These are phyloP conservation scores for Rhodocollybia butyracea DNA, from an alignment of 768 basidiomycete genomes.

Conservation along the genomic window DNA sequence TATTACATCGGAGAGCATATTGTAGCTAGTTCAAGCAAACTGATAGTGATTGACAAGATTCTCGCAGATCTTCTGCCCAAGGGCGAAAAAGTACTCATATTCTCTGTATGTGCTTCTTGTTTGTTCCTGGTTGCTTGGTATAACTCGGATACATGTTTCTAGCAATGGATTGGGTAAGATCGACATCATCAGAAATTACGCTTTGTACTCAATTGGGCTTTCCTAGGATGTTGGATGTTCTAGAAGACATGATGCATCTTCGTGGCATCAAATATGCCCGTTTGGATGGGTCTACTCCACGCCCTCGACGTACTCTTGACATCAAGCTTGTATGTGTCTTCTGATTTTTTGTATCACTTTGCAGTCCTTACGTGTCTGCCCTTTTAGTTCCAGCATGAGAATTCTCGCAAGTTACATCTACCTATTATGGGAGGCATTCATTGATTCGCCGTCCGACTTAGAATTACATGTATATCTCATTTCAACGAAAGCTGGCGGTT, in stretches of 20 bases:
- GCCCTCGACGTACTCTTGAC: constrained; percentile 54
- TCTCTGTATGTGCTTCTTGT: constrained; percentile 43
- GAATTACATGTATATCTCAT: constrained; percentile 69
- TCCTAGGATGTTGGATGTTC: constrained; percentile 60
- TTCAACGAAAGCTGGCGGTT: constrained; percentile 69
- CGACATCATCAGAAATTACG: not conserved
- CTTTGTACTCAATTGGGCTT: not conserved
- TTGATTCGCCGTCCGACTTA: constrained; percentile 9
- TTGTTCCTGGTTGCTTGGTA: not conserved
- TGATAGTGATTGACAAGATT: constrained; percentile 57
- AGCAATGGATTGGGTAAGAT: constrained; percentile 58
- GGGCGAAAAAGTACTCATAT: constrained; percentile 64
- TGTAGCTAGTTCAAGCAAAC: constrained; percentile 53
- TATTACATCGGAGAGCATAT: constrained; percentile 53
- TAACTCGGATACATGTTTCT: not conserved
- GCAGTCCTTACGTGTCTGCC: not conserved
- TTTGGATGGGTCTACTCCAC: constrained; percentile 51
- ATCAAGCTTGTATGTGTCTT: constrained; percentile 46
- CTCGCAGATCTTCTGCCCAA: constrained; percentile 53
- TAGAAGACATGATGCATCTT: constrained; percentile 65
- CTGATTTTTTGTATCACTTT: not conserved
- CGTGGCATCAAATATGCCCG: constrained; percentile 59
- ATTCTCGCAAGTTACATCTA: constrained; percentile 40
- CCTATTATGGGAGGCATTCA: constrained; percentile 3
- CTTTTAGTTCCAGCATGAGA: constrained; percentile 53